Evolutionary conservation across 2,329 filamentous ascomycete genomes (phyloP).

Genomic region (Talaromyces islandicus): DNA sequence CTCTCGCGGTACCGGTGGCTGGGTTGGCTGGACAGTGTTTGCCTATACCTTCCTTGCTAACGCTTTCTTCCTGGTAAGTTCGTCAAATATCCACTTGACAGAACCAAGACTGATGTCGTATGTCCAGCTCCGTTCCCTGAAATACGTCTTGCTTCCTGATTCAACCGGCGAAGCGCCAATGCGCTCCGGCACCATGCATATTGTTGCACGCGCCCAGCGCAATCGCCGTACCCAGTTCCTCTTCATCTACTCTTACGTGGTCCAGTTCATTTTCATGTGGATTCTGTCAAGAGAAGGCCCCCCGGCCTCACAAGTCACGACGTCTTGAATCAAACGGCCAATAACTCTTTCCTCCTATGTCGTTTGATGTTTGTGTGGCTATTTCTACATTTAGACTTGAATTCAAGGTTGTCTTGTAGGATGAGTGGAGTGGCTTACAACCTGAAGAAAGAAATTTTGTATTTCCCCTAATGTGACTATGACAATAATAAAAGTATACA

Average conservation of each 20-base stretch:
- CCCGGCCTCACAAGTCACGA: conserved; percentile 19
- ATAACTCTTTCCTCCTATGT: neutral
- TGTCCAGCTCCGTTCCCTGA: conserved; percentile 76
- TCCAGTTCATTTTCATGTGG: conserved; percentile 96
- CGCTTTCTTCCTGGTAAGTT: conserved; percentile 81
- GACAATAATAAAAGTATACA: conserved; percentile 3
- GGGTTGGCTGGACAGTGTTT: conserved; percentile 85
- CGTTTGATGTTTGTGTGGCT: conserved; percentile 2
- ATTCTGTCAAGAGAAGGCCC: conserved; percentile 54
- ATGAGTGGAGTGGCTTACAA: neutral
- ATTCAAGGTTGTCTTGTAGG: neutral
- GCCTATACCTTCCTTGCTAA: conserved; percentile 89
- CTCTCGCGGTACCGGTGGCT: conserved; percentile 76
- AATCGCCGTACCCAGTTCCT: conserved; percentile 87
- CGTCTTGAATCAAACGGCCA: neutral
- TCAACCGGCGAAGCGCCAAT: conserved; percentile 60
- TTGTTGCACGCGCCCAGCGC: conserved; percentile 75
- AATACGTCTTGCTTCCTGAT: conserved; percentile 92
- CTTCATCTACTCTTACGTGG: conserved; percentile 88
- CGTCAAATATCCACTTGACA: neutral
- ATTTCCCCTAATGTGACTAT: neutral
- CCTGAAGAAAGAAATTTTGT: neutral
- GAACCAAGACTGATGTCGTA: neutral
- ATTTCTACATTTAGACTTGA: neutral
- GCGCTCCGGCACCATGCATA: conserved; percentile 55